phyloP scores from a whole-genome alignment of 768 basidiomycete genomes.

The Gautieria morchelliformis region DNA sequence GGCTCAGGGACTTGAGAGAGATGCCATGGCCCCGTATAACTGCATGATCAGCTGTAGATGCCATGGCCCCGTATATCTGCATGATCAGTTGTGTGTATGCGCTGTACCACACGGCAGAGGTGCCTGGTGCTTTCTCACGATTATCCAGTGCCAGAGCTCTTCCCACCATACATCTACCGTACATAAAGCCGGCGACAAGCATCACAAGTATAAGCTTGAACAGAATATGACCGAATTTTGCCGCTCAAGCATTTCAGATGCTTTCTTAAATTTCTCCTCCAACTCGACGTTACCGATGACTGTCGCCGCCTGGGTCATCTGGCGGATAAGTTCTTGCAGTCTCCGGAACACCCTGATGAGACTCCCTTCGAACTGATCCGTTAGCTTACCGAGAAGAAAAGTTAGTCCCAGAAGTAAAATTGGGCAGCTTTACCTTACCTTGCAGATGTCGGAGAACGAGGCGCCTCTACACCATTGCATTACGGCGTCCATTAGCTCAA shows the following conservation, averaged over 20 bases:
- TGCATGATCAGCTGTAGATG: too few species aligned
- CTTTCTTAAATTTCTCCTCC: slow-evolving; percentile 87
- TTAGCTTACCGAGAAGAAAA: slow-evolving; percentile 45
- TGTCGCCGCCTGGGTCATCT: slow-evolving; percentile 93
- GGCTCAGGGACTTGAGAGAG: too few species aligned
- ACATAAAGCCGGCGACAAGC: neutral
- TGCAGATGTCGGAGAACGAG: slow-evolving; percentile 92
- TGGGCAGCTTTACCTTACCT: slow-evolving; percentile 38
- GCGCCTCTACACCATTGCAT: slow-evolving; percentile 98
- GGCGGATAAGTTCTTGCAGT: slow-evolving; percentile 85
- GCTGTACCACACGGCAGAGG: too few species aligned
- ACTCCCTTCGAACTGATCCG: slow-evolving; percentile 94
- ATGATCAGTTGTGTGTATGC: too few species aligned
- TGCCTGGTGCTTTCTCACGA: too few species aligned
- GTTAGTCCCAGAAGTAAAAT: neutral
- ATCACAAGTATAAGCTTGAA: slow-evolving; percentile 68
- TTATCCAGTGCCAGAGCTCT: too few species aligned
- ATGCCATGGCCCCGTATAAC: too few species aligned
- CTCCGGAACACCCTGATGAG: slow-evolving; percentile 94
- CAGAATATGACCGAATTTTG: slow-evolving; percentile 93
- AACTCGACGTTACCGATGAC: slow-evolving; percentile 95
- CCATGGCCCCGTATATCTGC: too few species aligned
- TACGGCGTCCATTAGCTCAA: slow-evolving; percentile 97
- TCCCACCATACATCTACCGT: too few species aligned
- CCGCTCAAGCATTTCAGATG: slow-evolving; percentile 86